These are phyloP conservation scores for Penstemon davidsonii DNA, from an alignment of 257 asterid genomes.

Conservation along the genomic window DNA sequence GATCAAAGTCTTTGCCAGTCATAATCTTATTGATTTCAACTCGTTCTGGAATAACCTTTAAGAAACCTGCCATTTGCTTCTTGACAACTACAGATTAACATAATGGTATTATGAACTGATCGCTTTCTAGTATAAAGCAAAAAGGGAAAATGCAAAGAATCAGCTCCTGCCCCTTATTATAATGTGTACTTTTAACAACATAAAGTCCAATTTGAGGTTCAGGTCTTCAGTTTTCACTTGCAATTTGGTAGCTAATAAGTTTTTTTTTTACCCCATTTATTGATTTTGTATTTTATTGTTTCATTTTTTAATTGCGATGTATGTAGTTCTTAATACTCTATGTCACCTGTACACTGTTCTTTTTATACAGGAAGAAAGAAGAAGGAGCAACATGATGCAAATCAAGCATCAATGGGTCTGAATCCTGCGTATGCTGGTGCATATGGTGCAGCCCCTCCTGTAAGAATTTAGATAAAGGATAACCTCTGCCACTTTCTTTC, in stretches of 20 bases:
- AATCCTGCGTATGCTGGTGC: constrained; percentile 72
- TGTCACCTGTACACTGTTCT: background rate
- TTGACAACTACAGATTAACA: background rate
- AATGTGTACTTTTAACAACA: background rate
- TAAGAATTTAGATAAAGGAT: constrained; percentile 45
- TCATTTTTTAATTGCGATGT: background rate
- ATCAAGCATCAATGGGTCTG: constrained; percentile 61
- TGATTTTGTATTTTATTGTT: background rate
- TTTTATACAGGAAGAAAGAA: constrained; percentile 77
- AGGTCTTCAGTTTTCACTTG: background rate
- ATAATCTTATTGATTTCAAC: background rate
- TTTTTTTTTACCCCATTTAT: background rate
- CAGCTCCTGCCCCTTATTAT: too few species aligned
- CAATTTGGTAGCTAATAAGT: too few species aligned
- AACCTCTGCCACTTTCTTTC: background rate
- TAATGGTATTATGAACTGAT: background rate
- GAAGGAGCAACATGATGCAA: constrained; percentile 80
- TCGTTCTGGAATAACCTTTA: background rate
- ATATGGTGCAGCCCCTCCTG: constrained; percentile 86
- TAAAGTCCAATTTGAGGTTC: background rate
- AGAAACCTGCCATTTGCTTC: too few species aligned
- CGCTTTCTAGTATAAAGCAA: background rate
- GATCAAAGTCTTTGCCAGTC: background rate
- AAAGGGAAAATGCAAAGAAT: too few species aligned
- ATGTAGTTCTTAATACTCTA: constrained; percentile 1